Base-by-base conservation (phyloP, 83 land plant species). In the Isoetes engelmannii region DNA sequence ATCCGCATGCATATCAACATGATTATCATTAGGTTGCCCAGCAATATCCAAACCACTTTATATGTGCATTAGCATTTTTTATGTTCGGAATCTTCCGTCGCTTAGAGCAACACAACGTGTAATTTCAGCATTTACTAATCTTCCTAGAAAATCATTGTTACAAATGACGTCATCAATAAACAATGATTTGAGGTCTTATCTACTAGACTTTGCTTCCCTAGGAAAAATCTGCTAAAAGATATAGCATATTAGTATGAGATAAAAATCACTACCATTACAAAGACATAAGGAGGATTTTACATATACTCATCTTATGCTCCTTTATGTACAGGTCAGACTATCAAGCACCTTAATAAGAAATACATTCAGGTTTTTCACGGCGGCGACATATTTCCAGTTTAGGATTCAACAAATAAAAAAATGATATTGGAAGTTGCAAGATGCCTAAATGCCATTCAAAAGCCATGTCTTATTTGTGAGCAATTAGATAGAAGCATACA, bases 101-200 rank as follows among this genome's bases (percentile, higher is more conserved):
- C 92, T 84, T 1, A 83, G 46, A 48, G 90, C 84, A 45, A 82
- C 79, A 69, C 69, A 76, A 51, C 65, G 72, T 45, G 79, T 67
- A 51, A 83, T 73, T 20, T 70, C 72, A 71, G 69, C 74, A 54
- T 63, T 71, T 48, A 87, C 76, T 12, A 93, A 87, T 77, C 65
- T 61, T 50, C 75, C 74, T 49, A 87, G 74, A 13, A 82, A 63
- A 42, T 57, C 61, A 67, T 89, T 86, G 76, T 85, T 89, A 55
- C 78, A 65, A 68, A 83, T 70, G 43, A 89, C 82, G 75, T 95
- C 97, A 64, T 79, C 79, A 18, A 88, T 76, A 78, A 91, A 95
- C 47, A 77, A 80, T 56, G 72, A 79, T 72, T 89, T 95, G 20
- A 95, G 84, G 77, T 69, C 53, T 77, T 55, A 60, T 95, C 99